These are phyloP conservation scores for Aphanomyces astaci DNA, from an alignment of 352 stramenopile genomes.

Conservation along the genomic window DNA sequence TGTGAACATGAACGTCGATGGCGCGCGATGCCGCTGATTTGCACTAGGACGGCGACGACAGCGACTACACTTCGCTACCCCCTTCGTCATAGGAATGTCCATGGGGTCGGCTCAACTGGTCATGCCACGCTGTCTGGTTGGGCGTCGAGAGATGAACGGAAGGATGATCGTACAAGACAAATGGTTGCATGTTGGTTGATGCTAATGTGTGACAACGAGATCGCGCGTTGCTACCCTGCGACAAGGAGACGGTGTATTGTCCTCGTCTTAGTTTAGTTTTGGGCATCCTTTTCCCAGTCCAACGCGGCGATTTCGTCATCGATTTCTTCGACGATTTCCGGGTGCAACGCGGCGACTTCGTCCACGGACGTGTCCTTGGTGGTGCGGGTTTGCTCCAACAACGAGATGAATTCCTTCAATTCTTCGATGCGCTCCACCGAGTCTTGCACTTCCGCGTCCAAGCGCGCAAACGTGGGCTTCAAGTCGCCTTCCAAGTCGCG, in stretches of 20 bases:
- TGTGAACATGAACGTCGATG: no score
- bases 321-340: constrained; percentile 77
- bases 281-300: constrained; percentile 85
- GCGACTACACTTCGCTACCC: no score
- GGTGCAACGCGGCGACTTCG: constrained; percentile 79
- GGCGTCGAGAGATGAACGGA: no score
- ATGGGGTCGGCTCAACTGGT: no score
- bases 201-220: neutral
- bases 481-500: constrained; percentile 5
- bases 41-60: no score
- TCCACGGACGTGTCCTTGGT: constrained; percentile 80
- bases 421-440: constrained; percentile 80
- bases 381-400: constrained; percentile 80
- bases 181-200: neutral
- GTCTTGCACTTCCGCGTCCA: constrained; percentile 77
- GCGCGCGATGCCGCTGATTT: no score
- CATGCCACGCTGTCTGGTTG: no score
- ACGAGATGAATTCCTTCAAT: constrained; percentile 71
- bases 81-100: no score
- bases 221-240: neutral
- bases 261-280: constrained; percentile 28
- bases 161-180: neutral
- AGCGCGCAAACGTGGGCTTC: constrained; percentile 40
- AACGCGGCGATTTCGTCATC: constrained; percentile 84
- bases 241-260: neutral